Base-by-base conservation (phyloP, 495 filamentous ascomycete genomes). In the Cercophora samala region DNA sequence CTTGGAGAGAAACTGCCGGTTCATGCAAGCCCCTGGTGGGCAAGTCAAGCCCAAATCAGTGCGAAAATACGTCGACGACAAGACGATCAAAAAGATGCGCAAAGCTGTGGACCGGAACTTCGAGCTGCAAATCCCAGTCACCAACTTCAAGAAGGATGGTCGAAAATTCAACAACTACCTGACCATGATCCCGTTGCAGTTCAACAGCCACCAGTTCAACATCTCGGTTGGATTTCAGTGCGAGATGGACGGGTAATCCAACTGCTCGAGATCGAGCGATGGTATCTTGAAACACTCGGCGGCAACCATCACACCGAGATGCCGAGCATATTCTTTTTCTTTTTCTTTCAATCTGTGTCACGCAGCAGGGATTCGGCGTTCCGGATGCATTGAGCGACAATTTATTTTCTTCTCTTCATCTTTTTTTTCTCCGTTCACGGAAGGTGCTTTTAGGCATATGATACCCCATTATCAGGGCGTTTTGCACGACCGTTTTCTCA, bases 1-100 rank as follows among this genome's bases (percentile, higher is more conserved):
- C 11, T 37, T 82, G n/a, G 81, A 82, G 0, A 63, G 69, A 19
- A 86, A 86, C 72, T 85, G 83, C 63, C 82, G 84, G n/a, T 84
- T 86, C 63, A 68, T 86, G 22, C 84, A 86, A 70, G 72, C 78
- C 6, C 81, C 82, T 18, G 76, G 64, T 3, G 76, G 73, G 3
- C 69, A 72, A 25, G 75, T 79, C 25, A 61, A 64, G 21, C 67
- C 68, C n/a, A 68, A 66, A 46, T 74, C 74, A 17, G 25, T 67
- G 17, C 76, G 76, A 29, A 73, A 76, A 26, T 67, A 76, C 37
- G 74, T 79, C 64, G 73, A 81, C 69, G 72, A 73, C 52, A 73
- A 75, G n/a, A 67, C 73, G 1, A 64, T 81, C 58, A 67, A 72
- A 51, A 72, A 73, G 65, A 78, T 86, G 76, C 70, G 74, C 6